phyloP scores from a whole-genome alignment of 1,284 basidiomycete species.

The Phaffia rhodozyma region DNA sequence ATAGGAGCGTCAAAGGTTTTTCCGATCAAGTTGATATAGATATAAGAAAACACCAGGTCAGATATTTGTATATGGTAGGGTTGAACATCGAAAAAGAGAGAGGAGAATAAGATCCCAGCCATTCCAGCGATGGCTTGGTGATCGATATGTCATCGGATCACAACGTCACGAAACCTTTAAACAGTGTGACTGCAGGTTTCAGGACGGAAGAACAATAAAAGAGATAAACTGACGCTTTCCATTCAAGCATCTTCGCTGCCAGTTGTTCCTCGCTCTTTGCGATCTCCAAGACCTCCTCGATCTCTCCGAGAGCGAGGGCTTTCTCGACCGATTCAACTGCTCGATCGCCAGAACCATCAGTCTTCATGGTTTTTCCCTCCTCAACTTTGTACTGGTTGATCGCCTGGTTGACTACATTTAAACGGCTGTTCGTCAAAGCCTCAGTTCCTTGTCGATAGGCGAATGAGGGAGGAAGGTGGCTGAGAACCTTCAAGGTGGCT shows the following conservation, averaged over 20 bases:
- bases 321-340: constrained; percentile 18
- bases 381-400: constrained; percentile 22
- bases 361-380: constrained; percentile 49
- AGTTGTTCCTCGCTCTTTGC: constrained; percentile 72
- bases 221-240: constrained; percentile 75
- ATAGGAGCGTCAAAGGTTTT: background rate
- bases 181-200: background rate
- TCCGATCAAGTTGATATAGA: too few species aligned
- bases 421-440: constrained; percentile 70
- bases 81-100: too few species aligned
- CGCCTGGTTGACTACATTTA: constrained; percentile 57
- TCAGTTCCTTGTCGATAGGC: constrained; percentile 86
- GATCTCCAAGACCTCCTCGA: constrained; percentile 71
- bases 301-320: constrained; percentile 55
- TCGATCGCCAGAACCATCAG: constrained; percentile 39
- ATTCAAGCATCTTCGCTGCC: constrained; percentile 75
- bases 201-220: background rate
- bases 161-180: too few species aligned
- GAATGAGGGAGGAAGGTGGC: constrained; percentile 59
- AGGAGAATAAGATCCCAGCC: too few species aligned
- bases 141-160: background rate
- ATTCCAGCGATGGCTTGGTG: background rate
- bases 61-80: too few species aligned
- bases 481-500: constrained; percentile 60
- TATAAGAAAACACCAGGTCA: too few species aligned